Percentiles rank a stretch among this genome's conserved stretches.
Conservation (phyloP, 2,329 filamentous ascomycete genomes). For the Parafenestella ontariensis region DNA sequence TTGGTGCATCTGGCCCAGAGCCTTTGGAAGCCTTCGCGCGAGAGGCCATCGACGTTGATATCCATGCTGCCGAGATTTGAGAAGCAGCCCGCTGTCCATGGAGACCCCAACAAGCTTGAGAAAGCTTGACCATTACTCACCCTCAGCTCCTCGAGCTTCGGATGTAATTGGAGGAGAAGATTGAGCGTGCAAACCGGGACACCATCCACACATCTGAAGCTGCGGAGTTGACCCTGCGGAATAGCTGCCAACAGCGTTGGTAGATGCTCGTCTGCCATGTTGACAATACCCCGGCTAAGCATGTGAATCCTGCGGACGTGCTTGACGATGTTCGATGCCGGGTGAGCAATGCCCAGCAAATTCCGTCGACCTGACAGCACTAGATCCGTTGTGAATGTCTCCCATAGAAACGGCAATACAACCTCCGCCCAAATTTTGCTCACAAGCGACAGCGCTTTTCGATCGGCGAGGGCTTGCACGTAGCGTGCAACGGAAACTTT, state of each 20-base stretch:
- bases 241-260: neutral
- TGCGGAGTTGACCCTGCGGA: neutral
- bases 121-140: neutral
- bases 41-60: neutral
- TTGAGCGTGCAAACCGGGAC: neutral
- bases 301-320: neutral
- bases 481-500: neutral
- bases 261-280: neutral
- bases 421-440: conserved; percentile 1
- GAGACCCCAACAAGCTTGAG: neutral
- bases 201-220: neutral
- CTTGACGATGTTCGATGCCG: conserved; percentile 1
- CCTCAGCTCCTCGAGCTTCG: neutral
- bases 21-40: neutral
- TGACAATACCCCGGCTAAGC: neutral
- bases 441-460: neutral
- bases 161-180: neutral
- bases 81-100: neutral
- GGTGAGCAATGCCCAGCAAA: neutral
- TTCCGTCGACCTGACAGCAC: neutral
- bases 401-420: neutral
- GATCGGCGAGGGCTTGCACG: neutral
- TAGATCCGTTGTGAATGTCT: neutral
- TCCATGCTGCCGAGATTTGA: neutral
- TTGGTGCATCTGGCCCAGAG: neutral